Percentiles rank a stretch among this genome's conserved stretches.
These are phyloP conservation scores for Lipomyces oligophaga DNA, from an alignment of 805 yeast species.

Conservation along the genomic window DNA sequence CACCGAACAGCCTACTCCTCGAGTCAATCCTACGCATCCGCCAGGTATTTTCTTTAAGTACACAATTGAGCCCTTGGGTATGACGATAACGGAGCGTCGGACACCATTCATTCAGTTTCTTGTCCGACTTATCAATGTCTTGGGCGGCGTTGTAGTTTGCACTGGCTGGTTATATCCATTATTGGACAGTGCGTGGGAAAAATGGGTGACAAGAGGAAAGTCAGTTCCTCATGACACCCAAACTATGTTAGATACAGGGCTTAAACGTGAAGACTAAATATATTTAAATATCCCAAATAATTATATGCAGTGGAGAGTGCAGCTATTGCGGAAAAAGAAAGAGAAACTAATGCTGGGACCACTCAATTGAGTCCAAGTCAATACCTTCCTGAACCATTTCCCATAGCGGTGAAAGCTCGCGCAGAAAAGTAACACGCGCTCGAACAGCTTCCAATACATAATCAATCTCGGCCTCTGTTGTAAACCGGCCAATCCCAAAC, in stretches of 20 bases:
- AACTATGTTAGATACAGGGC: conserved; percentile 21
- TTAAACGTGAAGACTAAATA: conserved; percentile 18
- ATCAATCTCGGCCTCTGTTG: conserved; percentile 93
- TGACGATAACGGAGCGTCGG: conserved; percentile 65
- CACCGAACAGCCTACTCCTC: conserved; percentile 39
- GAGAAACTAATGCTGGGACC: conserved; percentile 83
- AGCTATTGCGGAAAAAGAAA: too few species aligned
- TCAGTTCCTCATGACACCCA: conserved; percentile 13
- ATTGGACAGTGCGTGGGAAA: conserved; percentile 12
- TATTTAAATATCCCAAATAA: background rate
- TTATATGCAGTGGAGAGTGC: too few species aligned
- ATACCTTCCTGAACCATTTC: conserved; percentile 99
- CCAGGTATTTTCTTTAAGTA: conserved; percentile 80
- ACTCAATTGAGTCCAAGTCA: conserved; percentile 86
- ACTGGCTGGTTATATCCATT: conserved; percentile 24
- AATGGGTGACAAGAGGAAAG: conserved; percentile 14
- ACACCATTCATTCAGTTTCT: conserved; percentile 74
- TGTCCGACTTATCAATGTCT: conserved; percentile 70
- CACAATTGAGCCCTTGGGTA: conserved; percentile 81
- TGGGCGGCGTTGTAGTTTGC: conserved; percentile 71
- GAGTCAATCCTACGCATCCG: conserved; percentile 27
- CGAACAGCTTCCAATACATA: conserved; percentile 85
- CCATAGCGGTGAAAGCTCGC: conserved; percentile 95
- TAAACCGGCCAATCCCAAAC: conserved; percentile 95
- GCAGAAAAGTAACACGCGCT: conserved; percentile 83